A percentile compares a stretch with the other conserved stretches of the same genome.
These are phyloP conservation scores for Halteria grandinella DNA, from an alignment of 73 alveolate species.

Conservation along the genomic window DNA sequence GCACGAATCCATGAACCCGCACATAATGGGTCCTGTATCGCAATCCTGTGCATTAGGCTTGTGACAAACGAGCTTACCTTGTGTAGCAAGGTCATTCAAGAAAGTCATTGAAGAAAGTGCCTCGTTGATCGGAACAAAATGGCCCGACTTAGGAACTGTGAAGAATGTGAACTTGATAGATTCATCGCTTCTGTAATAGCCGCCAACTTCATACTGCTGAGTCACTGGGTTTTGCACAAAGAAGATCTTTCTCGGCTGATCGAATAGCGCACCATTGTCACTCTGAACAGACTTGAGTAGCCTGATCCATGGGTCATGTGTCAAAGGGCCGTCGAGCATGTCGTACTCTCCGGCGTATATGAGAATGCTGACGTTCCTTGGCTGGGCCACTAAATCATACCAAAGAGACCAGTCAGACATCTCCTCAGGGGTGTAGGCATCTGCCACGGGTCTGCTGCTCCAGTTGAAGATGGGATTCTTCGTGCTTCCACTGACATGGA, in stretches of 20 bases:
- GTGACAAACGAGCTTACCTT: background rate
- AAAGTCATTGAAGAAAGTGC: background rate
- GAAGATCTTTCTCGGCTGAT: conserved; percentile 17
- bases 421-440: background rate
- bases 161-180: conserved; percentile 4
- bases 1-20: conserved; percentile 26
- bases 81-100: background rate
- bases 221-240: background rate
- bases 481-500: conserved; percentile 21
- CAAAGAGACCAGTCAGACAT: conserved; percentile 7
- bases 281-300: background rate
- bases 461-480: conserved; percentile 1
- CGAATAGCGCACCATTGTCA: background rate
- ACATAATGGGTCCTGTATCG: background rate
- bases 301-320: conserved; percentile 18
- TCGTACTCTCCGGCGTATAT: conserved; percentile 54
- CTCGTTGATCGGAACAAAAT: conserved; percentile 10
- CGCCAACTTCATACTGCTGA: conserved; percentile 13
- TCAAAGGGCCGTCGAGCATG: conserved; percentile 23
- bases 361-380: too few species aligned
- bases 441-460: background rate
- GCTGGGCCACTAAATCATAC: too few species aligned
- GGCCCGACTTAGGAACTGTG: conserved; percentile 40
- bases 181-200: background rate
- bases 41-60: background rate